Evolutionary conservation across 345 rosid species (phyloP), one percentile per base, ranked within the genome.

Genomic region (Hevea brasiliensis): DNA sequence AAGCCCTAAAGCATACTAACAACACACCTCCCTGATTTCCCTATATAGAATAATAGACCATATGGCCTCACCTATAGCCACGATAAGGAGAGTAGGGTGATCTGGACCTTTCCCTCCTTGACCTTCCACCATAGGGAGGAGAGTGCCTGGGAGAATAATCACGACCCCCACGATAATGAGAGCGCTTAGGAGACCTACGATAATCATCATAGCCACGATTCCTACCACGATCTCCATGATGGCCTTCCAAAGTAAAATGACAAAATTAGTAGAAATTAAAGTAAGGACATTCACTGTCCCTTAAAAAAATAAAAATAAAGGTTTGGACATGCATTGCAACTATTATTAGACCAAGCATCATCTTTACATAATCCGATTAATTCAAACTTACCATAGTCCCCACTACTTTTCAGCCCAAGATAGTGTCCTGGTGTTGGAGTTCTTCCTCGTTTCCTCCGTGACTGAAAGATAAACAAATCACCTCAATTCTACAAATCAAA

Each of bases 351-450:
- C 50, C 9, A 37, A 47, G 68, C 21, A 45, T 59, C 14, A 65
- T 32, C 18, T 1, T 3, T 14, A 26, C 14, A 35, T 50, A 8
- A 53, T 13, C 48, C 11, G 53, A 21, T 21, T 44, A 44, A 51
- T 47, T 23, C 40, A 63, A 41, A 64, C 83, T 80, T 73, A 95
- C 99, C 97, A 17, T 50, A 75, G 51, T 92, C 98, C 77, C 98
- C 83, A 61, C 88, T 77, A 72, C 83, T 95, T 82, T 95, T 95
- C 83, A 95, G 80, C 65, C 99, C 99, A 78, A 95, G 98, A 83
- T 95, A 95, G 81, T 95, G 98, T 60, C 99, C 99, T 9, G 99
- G 98, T 20, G 99, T 95, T 55, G 99, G 99, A 65, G 99, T 92
- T 81, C 99, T 89, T 12, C 98, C 83, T n/a, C 98, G 89, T 77